Evolutionary conservation across 2,329 filamentous ascomycete species (phyloP).

Genomic region (Aquanectria penicillioides): DNA sequence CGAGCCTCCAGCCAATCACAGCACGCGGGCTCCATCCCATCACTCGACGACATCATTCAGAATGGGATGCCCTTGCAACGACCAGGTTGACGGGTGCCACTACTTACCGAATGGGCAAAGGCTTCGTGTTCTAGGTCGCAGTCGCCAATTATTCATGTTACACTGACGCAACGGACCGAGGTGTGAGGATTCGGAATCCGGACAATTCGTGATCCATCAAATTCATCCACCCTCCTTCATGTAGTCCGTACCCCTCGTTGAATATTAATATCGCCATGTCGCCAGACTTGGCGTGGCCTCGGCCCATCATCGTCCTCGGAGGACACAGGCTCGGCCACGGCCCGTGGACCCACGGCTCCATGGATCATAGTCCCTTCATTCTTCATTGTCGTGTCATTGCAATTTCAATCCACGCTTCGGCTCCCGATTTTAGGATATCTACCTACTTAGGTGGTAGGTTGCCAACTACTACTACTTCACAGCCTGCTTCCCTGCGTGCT

Average conservation of each 20-base stretch:
- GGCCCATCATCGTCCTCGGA: constrained; percentile 11
- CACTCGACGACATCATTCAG: background rate
- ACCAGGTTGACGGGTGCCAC: constrained; percentile 2
- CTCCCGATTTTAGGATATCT: constrained; percentile 10
- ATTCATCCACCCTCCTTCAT: constrained; percentile 9
- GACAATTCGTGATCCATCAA: constrained; percentile 4
- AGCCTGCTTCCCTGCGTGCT: background rate
- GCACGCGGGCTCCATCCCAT: background rate
- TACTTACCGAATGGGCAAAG: constrained; percentile 6
- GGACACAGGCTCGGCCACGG: background rate
- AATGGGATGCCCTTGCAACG: constrained; percentile 5
- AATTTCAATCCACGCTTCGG: constrained; percentile 31
- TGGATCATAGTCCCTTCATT: constrained; percentile 12
- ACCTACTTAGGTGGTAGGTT: background rate
- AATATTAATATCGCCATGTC: too few species aligned
- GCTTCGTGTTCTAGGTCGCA: background rate
- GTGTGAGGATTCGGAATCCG: background rate
- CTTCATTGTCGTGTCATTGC: constrained; percentile 30
- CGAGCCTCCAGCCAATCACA: constrained; percentile 29
- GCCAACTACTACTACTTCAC: constrained; percentile 1
- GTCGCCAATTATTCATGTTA: background rate
- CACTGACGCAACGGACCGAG: constrained; percentile 2
- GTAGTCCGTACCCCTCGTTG: background rate
- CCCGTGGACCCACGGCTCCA: constrained; percentile 9
- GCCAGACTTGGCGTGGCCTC: background rate